Conservation (phyloP, 2,329 filamentous ascomycete species). For the Botryotinia calthae region DNA sequence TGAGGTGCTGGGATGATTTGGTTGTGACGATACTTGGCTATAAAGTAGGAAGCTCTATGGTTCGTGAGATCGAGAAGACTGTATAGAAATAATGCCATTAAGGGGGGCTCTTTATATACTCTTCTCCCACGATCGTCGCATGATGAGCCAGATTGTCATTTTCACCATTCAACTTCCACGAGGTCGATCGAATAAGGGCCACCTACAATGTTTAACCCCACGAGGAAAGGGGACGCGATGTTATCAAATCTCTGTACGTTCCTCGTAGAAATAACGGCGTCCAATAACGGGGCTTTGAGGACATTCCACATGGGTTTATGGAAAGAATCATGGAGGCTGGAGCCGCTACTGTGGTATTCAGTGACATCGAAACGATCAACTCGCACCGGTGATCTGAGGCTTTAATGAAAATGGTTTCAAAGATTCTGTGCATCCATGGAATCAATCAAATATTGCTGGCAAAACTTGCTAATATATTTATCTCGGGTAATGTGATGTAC, state of each 20-base stretch:
- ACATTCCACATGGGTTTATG: not conserved
- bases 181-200: not conserved
- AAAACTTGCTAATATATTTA: not conserved
- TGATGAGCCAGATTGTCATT: not conserved
- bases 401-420: not conserved
- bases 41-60: not conserved
- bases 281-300: not conserved
- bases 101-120: not conserved
- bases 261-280: not conserved
- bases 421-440: not conserved
- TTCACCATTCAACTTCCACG: slow-evolving; percentile 6
- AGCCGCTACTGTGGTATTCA: not conserved
- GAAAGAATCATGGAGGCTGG: not conserved
- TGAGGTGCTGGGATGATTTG: not conserved
- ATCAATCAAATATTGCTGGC: not conserved
- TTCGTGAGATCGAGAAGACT: not conserved
- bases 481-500: not conserved
- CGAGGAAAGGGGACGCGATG: not conserved
- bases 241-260: not conserved
- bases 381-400: not conserved
- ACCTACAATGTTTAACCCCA: not conserved
- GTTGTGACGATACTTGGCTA: not conserved
- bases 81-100: not conserved
- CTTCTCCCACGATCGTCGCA: not conserved
- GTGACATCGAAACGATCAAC: not conserved